These are phyloP conservation scores for Orbilia ellipsospora DNA, from an alignment of 2,329 filamentous ascomycete genomes.

Conservation along the genomic window DNA sequence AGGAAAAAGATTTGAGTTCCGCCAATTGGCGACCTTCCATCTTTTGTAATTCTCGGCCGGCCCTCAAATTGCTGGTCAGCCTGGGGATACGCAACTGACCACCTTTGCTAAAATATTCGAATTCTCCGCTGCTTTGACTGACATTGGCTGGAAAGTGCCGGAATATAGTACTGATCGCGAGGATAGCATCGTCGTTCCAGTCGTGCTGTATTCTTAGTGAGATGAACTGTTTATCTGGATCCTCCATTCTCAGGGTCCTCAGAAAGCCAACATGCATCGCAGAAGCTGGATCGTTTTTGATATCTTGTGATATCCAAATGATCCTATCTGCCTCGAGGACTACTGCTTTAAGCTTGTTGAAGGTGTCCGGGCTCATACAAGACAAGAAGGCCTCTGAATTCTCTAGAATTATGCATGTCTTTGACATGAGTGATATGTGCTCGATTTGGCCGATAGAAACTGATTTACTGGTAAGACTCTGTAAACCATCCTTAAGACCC, in stretches of 20 bases:
- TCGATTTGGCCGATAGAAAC: not conserved
- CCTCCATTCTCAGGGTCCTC: not conserved
- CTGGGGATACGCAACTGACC: not conserved
- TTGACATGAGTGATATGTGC: not conserved
- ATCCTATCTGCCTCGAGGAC: not conserved
- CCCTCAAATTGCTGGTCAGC: not conserved
- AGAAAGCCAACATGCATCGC: conserved; percentile 10
- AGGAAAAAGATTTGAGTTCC: not conserved
- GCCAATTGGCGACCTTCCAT: not conserved
- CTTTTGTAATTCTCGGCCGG: not conserved
- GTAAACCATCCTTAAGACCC: not conserved
- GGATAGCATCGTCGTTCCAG: not conserved
- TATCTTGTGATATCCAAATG: conserved; percentile 6
- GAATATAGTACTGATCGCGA: not conserved
- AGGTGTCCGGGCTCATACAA: not conserved
- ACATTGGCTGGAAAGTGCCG: not conserved
- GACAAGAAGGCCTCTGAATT: not conserved
- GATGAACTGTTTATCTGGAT: conserved; percentile 6
- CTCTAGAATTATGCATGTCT: not conserved
- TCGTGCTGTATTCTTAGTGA: not conserved
- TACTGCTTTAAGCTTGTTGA: not conserved
- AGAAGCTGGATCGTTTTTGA: not conserved
- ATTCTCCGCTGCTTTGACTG: not conserved
- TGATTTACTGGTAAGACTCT: not conserved
- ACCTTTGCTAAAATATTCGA: not conserved